Base-by-base conservation (phyloP, 148 eudicot genomes). In the Persicaria tinctoria region DNA sequence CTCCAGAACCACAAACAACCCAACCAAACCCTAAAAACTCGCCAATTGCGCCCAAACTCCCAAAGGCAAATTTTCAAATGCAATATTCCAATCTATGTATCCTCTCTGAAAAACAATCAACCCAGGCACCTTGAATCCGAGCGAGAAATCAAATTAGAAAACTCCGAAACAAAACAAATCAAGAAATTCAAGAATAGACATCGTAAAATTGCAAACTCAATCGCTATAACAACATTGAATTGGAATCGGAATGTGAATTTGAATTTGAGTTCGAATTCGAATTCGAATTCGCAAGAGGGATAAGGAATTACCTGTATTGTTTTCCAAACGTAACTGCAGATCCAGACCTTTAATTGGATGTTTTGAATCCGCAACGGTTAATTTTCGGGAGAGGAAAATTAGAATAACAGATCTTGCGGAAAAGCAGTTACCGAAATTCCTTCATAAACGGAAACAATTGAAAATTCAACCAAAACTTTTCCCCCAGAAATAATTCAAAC, bases 381-480 rank as follows among this genome's bases (percentile, higher is more conserved):
- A 71, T 71, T 20, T 27, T 71, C 44, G 55, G 10, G 74, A 16
- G 12, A 18, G 54, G 20, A 71, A 48, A 48, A 47, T 32, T 32
- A 71, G 55, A 47, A 27, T 70, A 70, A 70, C 82, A 69, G 77
- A 77, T 80, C 76, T 80, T 46, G 64, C 66, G 81, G 79, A 68
- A 68, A 78, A 38, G 73, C 78, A 75, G 78, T 80, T 80, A 74
- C 5, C 8, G 48, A 41, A 60, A 38, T 41, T 66, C 70, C 70
- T 66, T 44, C 70, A 66, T 66, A 41, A 66, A 55, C 64, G 62
- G 32, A 32, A 54, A 56, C 62, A 74, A 54, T 18, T 59, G 49
- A 46, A 59, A 57, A 17, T 49, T 9, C 50, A 14, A 44, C 48
- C 14, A 46, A 7, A 46, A 14, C 45, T 72, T 72, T 72, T 49